A percentile compares a stretch with the other conserved stretches of the same genome.
Evolutionary conservation across 163 green algal genomes (phyloP).

Genomic region (Volvox carteri): DNA sequence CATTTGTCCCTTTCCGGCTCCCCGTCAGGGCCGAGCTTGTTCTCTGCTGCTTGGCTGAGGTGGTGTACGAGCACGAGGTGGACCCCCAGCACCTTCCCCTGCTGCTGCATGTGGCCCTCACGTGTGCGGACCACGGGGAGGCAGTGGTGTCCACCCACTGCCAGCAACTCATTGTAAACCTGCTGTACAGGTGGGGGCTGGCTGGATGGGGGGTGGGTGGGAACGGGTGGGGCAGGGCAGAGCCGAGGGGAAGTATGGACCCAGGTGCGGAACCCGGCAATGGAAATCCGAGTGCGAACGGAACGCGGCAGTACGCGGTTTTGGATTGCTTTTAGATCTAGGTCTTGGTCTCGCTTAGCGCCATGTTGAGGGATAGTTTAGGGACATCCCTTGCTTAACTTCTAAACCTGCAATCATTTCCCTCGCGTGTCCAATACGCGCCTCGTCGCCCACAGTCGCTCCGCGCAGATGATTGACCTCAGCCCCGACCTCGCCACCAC

Average conservation of each 20-base stretch:
- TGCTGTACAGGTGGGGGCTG: constrained; percentile 73
- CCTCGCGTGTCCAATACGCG: not conserved
- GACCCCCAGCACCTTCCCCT: constrained; percentile 87
- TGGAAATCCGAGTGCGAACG: too few relatives aligned
- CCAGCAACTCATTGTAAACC: constrained; percentile 84
- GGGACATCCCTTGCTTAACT: too few relatives aligned
- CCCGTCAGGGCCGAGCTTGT: constrained; percentile 84
- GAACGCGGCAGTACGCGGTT: too few relatives aligned
- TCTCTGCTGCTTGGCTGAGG: constrained; percentile 89
- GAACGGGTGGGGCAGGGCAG: not conserved
- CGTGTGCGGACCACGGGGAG: constrained; percentile 68
- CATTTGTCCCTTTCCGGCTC: not conserved
- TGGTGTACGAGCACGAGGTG: constrained; percentile 93
- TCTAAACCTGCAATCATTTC: not conserved
- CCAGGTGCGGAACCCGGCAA: too few relatives aligned
- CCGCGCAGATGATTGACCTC: not conserved
- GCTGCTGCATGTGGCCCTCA: constrained; percentile 84
- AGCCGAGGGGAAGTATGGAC: too few relatives aligned
- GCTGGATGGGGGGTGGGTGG: not conserved
- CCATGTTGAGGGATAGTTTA: not conserved
- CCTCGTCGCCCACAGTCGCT: not conserved
- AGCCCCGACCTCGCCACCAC: not conserved
- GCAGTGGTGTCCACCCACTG: constrained; percentile 67
- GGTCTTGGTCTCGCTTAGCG: too few relatives aligned
- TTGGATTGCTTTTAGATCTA: too few relatives aligned